Percentiles rank a stretch among this genome's conserved stretches.
These are phyloP conservation scores for Pleurotus salmoneostramineus DNA, from an alignment of 768 basidiomycete species.

Conservation along the genomic window DNA sequence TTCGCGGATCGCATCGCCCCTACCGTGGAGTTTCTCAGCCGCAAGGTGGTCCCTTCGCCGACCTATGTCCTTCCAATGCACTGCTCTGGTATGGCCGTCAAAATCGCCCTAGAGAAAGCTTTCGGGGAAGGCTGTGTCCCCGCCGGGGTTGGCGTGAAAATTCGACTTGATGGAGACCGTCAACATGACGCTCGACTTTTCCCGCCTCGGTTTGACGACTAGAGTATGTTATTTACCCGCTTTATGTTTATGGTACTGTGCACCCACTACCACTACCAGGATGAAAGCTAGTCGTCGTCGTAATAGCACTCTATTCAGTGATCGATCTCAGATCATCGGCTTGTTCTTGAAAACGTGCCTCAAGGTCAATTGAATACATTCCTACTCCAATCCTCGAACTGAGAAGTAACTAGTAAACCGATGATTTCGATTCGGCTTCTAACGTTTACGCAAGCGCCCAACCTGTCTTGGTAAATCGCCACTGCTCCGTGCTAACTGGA, in stretches of 20 bases:
- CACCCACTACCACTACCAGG: no score
- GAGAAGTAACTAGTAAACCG: no score
- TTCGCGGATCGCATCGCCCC: slow-evolving; percentile 56
- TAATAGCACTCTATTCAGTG: neutral
- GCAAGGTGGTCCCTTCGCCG: slow-evolving; percentile 57
- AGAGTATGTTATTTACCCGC: neutral
- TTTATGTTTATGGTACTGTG: neutral
- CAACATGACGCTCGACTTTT: slow-evolving; percentile 34
- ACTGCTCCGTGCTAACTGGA: no score
- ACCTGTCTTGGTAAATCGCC: no score
- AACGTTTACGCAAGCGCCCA: no score
- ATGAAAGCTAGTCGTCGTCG: no score
- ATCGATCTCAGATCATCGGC: neutral
- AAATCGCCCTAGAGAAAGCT: slow-evolving; percentile 63
- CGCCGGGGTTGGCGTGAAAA: slow-evolving; percentile 67
- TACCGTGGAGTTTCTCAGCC: slow-evolving; percentile 69
- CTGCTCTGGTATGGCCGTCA: slow-evolving; percentile 77
- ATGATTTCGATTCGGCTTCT: no score
- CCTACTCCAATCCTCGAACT: no score
- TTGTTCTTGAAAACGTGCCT: neutral
- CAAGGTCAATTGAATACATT: no score
- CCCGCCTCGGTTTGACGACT: slow-evolving; percentile 19
- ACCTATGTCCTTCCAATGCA: slow-evolving; percentile 80
- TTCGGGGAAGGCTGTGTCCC: slow-evolving; percentile 78
- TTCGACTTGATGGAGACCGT: slow-evolving; percentile 50